These are phyloP conservation scores for Corylus americana DNA, from an alignment of 306 rosid genomes.

Conservation along the genomic window DNA sequence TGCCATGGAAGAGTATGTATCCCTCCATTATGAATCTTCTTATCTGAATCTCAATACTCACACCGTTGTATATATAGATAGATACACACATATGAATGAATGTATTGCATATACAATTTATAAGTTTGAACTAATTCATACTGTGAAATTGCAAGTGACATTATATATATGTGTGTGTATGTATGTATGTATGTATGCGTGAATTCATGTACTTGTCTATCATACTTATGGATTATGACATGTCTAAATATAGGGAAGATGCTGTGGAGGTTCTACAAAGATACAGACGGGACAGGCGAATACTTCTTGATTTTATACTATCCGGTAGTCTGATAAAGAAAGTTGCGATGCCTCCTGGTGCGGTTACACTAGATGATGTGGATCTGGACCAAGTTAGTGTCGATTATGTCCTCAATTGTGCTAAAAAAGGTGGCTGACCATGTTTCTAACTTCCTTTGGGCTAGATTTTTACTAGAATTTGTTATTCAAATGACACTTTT, in stretches of 20 bases:
- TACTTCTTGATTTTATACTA: conserved; percentile 87
- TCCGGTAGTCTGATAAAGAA: conserved; percentile 92
- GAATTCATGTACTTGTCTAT: background rate
- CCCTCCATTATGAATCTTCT: conserved; percentile 11
- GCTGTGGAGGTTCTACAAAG: conserved; percentile 79
- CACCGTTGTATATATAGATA: background rate
- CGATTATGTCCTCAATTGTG: conserved; percentile 88
- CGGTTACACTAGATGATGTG: conserved; percentile 92
- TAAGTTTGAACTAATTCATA: no score
- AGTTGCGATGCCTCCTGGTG: conserved; percentile 98
- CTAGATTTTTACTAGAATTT: background rate
- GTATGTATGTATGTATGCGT: no score
- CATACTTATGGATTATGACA: conserved; percentile 15
- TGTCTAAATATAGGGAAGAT: conserved; percentile 58
- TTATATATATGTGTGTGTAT: background rate
- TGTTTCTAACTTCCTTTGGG: background rate
- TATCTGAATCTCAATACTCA: conserved; percentile 16
- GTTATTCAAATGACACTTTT: conserved; percentile 13
- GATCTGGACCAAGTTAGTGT: conserved; percentile 99
- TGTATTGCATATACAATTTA: no score
- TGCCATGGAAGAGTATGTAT: conserved; percentile 87
- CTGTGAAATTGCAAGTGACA: no score
- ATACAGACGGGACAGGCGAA: conserved; percentile 78
- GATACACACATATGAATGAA: no score
- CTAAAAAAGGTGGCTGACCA: conserved; percentile 63